These are phyloP conservation scores for Ophiostoma montium DNA, from an alignment of 2,329 filamentous ascomycete species.

Conservation along the genomic window DNA sequence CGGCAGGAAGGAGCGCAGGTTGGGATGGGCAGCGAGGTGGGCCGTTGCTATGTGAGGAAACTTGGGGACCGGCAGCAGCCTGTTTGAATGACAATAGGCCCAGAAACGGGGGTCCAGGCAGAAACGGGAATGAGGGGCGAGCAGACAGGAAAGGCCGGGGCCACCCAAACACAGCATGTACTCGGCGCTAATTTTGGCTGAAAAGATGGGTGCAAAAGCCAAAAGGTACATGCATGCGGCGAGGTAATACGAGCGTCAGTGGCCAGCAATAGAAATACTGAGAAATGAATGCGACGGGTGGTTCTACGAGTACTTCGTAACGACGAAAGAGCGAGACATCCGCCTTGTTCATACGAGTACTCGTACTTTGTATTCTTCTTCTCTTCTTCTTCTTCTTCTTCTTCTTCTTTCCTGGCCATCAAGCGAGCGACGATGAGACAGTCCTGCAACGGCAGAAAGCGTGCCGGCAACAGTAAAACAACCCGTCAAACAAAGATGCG, in stretches of 20 bases:
- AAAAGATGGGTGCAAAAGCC: neutral
- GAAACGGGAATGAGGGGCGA: neutral
- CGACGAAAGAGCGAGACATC: no score
- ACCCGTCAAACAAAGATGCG: neutral
- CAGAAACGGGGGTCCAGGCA: neutral
- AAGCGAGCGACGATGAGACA: slow-evolving; percentile 9
- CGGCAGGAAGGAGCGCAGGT: no score
- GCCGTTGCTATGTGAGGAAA: no score
- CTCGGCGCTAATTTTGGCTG: neutral
- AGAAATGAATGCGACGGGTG: no score
- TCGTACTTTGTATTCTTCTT: no score
- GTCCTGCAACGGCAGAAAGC: slow-evolving; percentile 8
- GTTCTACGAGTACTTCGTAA: no score
- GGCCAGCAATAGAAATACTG: no score
- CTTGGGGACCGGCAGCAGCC: no score
- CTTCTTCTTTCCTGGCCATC: no score
- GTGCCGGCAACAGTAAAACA: slow-evolving; percentile 1
- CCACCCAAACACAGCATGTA: neutral
- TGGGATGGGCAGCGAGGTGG: no score
- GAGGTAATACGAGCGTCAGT: neutral
- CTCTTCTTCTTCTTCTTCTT: no score
- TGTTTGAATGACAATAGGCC: neutral
- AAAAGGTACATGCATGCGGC: neutral
- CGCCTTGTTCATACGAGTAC: no score
- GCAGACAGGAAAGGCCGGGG: neutral